These are phyloP conservation scores for Cutaneotrichosporon cavernicola DNA, from an alignment of 1,284 basidiomycete genomes.

Conservation along the genomic window DNA sequence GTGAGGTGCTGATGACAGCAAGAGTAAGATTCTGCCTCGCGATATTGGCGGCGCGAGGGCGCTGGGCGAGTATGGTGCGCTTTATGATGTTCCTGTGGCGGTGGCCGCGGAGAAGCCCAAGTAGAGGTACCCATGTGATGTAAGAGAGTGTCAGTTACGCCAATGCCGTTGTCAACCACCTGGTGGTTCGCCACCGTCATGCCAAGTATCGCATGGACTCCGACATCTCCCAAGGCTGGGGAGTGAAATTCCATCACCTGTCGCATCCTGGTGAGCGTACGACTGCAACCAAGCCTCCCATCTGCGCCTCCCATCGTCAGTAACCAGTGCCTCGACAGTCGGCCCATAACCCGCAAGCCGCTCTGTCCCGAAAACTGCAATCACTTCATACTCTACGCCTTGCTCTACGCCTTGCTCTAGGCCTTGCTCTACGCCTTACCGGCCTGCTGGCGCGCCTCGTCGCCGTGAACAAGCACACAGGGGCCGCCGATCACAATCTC, in stretches of 20 bases:
- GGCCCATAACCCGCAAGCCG: not conserved
- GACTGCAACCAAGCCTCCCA: not conserved
- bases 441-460: slow-evolving; percentile 43
- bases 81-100: too few relatives aligned
- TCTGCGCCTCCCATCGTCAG: too few relatives aligned
- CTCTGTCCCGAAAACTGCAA: not conserved
- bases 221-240: too few relatives aligned
- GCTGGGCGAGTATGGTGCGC: too few relatives aligned
- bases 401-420: slow-evolving; percentile 13
- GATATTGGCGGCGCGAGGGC: too few relatives aligned
- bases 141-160: too few relatives aligned
- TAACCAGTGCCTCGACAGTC: not conserved
- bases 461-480: slow-evolving; percentile 71
- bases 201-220: too few relatives aligned
- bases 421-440: slow-evolving; percentile 25
- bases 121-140: not conserved
- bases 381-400: slow-evolving; percentile 9
- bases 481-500: slow-evolving; percentile 70
- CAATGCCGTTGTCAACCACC: too few relatives aligned
- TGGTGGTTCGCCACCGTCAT: too few relatives aligned
- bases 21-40: slow-evolving; percentile 7
- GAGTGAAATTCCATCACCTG: too few relatives aligned
- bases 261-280: too few relatives aligned
- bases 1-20: not conserved
- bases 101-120: not conserved